Base-by-base conservation (phyloP, 805 yeast species). In the Tetrapisispora namnaoensis region DNA sequence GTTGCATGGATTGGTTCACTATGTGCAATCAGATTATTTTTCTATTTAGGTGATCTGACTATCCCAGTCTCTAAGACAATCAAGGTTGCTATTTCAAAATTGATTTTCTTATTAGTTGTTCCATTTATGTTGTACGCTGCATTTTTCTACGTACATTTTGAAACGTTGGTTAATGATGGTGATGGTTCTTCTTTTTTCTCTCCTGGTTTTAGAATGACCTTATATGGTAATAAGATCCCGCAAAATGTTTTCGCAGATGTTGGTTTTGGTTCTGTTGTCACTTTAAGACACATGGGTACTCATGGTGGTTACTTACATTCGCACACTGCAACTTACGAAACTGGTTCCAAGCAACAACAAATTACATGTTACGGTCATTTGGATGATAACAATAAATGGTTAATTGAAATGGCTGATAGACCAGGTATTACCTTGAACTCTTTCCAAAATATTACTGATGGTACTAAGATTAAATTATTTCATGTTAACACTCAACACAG, bases 341-440 rank as follows among this genome's bases (percentile, higher is more conserved):
- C 83, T 44, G 95, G 95, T 54, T 86, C 95, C 11, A 79, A 84
- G 60, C 95, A 86, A 67, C 93, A 85, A 66, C 93, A 86, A 67
- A 69, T 86, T 55, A 83, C 95, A 7, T 71, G 84, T 55, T 86
- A 86, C 62, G 91, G 93, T 43, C 90, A 83, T 63, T 65, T 80
- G 57, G 95, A 86, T 67, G 62, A 70, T 36, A 83, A 83, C 69
- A 86, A 86, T 67, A 74, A 77, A 51, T 86, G 91, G 88, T 52
- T 70, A 22, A 69, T 86, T 59, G 90, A 83, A 68, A 74, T 83
- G 42, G 83, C 83, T 65, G 82, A 84, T 61, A 76, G 58, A 44
- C 62, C 73, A 37, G 68, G 81, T 28, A 77, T 70, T 35, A 77
- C 77, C n/a, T 77, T 82, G 43, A 69, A 77, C 28, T 67, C 73